Base-by-base conservation (phyloP, 2,329 filamentous ascomycete species). In the Mollisiaceae sp. region DNA sequence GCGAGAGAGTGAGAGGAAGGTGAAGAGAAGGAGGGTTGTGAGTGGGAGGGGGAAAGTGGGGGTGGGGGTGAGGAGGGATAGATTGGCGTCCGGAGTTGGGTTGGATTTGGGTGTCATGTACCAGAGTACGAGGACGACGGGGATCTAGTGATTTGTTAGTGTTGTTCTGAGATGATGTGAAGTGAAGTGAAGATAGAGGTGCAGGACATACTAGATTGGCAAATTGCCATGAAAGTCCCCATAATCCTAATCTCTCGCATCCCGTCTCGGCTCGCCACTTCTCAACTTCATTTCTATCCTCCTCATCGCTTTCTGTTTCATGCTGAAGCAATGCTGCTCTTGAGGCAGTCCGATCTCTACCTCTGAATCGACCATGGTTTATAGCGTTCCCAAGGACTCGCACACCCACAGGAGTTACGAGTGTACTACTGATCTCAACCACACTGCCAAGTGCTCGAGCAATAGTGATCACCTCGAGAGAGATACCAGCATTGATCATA, bases 341-440 rank as follows among this genome's bases (percentile, higher is more conserved):
- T 2, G 76, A 70, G 15, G 71, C 70, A 24, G 72, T 71, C 22
- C 57, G 57, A 27, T 70, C 61, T 24, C 64, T 62, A 18, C 54
- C 67, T 62, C 62, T 70, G 54, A 65, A 72, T 20, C 68, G 63
- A 1, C 73, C 71, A 65, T 77, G 78, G 1, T 73, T 75, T 52
- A 64, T 66, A 14, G 73, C 71, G 43, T 71, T 75, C 4, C 70
- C 71, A 1, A 79, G 69, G 59, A 76, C 76, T 14, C 76, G 75
- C 73, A 86, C 83, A 4, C 83, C 76, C 18, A 78, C 72, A 0
- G 85, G 84, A 0, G 83, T 84, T 8, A 83, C 75, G 70, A 83
- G 79, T 1, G 85, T 86, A 12, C 83, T 83, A 18, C 79, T 81
- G 14, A 87, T 77, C 69, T 86, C 85, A n/a, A 84, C 79, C 8